A percentile compares a stretch with the other conserved stretches of the same genome.
Evolutionary conservation across 139 green algal species (phyloP).

Genomic region (Nannochloris sp.): DNA sequence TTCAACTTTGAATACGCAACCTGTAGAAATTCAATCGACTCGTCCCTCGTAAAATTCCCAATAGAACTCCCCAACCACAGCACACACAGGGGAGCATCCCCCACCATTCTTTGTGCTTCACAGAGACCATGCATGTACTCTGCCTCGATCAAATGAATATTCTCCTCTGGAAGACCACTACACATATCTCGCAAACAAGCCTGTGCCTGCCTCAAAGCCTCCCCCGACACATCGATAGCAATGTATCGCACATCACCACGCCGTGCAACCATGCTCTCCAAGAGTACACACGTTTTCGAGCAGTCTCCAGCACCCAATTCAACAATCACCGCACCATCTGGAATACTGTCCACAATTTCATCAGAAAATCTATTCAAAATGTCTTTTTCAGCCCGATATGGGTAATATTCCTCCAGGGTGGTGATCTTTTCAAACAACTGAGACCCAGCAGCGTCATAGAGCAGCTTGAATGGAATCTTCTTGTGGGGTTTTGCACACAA

Average conservation of each 20-base stretch:
- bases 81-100: slow-evolving; percentile 30
- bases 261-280: slow-evolving; percentile 23
- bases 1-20: slow-evolving; percentile 15
- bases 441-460: slow-evolving; percentile 19
- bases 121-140: slow-evolving; percentile 23
- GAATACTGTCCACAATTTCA: slow-evolving; percentile 32
- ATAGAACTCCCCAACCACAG: slow-evolving; percentile 58
- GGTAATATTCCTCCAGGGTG: slow-evolving; percentile 17
- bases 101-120: slow-evolving; percentile 8
- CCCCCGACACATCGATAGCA: slow-evolving; percentile 44
- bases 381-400: slow-evolving; percentile 12
- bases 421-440: slow-evolving; percentile 17
- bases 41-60: slow-evolving; percentile 41
- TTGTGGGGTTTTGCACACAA: neutral
- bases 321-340: slow-evolving; percentile 27
- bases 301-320: slow-evolving; percentile 47
- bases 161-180: neutral
- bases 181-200: slow-evolving; percentile 18
- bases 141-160: slow-evolving; percentile 16
- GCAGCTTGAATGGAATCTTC: slow-evolving; percentile 9
- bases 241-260: slow-evolving; percentile 31
- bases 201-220: slow-evolving; percentile 33
- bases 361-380: slow-evolving; percentile 20
- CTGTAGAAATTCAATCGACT: slow-evolving; percentile 34
- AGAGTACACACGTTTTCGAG: slow-evolving; percentile 39